These are phyloP conservation scores for Meredithiella fracta DNA, from an alignment of 2,329 filamentous ascomycete species.

Conservation along the genomic window DNA sequence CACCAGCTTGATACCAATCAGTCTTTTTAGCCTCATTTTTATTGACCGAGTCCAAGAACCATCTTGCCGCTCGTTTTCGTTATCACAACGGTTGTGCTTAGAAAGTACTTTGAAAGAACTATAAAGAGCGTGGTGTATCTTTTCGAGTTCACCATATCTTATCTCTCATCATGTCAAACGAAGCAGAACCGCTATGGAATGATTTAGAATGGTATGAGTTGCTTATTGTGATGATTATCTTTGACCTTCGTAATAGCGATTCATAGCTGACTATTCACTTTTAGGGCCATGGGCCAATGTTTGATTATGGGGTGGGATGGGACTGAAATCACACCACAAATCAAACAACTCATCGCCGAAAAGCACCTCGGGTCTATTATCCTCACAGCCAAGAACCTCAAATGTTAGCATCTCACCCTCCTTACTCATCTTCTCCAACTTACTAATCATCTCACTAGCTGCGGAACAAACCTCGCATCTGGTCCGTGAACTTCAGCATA, in stretches of 20 bases:
- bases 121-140: background rate
- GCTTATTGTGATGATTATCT: slow-evolving; percentile 7
- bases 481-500: slow-evolving; percentile 80
- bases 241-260: slow-evolving; percentile 20
- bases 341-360: slow-evolving; percentile 62
- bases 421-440: background rate
- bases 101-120: too few relatives aligned
- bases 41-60: too few relatives aligned
- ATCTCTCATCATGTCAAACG: slow-evolving; percentile 13
- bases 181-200: slow-evolving; percentile 51
- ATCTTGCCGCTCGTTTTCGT: too few relatives aligned
- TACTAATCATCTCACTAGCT: slow-evolving; percentile 40
- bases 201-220: slow-evolving; percentile 52
- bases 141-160: background rate
- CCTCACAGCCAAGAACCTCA: slow-evolving; percentile 69
- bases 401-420: slow-evolving; percentile 38
- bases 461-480: slow-evolving; percentile 78
- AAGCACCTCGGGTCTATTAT: slow-evolving; percentile 80
- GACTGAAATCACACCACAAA: slow-evolving; percentile 67
- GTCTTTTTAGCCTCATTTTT: too few relatives aligned
- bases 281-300: slow-evolving; percentile 56
- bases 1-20: too few relatives aligned
- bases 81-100: background rate
- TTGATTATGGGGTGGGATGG: slow-evolving; percentile 79
- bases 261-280: background rate